Evolutionary conservation across 129 eudicot species (phyloP).

Genomic region (Ambrosia trifida): DNA sequence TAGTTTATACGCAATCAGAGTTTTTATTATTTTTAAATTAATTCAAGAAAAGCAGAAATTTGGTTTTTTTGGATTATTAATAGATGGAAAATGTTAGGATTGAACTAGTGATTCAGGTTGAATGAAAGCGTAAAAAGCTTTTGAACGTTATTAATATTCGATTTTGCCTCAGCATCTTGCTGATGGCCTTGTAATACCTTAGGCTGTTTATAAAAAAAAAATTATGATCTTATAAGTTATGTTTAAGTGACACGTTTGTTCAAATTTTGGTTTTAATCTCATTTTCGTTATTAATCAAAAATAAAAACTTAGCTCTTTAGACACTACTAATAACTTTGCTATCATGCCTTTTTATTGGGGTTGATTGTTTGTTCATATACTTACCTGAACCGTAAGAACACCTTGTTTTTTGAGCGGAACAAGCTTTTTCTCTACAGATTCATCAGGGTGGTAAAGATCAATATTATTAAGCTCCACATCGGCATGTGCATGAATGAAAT

Average conservation of each 20-base stretch:
- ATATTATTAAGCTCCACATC: slow-evolving; percentile 50
- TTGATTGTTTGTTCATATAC: background rate
- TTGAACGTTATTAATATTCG: background rate
- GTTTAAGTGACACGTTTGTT: background rate
- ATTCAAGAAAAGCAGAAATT: too few relatives aligned
- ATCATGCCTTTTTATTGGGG: too few relatives aligned
- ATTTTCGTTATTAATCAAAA: too few relatives aligned
- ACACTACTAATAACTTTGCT: too few relatives aligned
- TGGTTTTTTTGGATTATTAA: too few relatives aligned
- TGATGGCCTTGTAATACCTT: background rate
- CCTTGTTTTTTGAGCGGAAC: slow-evolving; percentile 54
- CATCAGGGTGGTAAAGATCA: slow-evolving; percentile 53
- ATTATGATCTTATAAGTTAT: background rate
- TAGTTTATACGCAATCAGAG: too few relatives aligned
- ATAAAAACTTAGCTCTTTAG: too few relatives aligned
- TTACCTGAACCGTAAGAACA: slow-evolving; percentile 65
- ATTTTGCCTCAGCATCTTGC: background rate
- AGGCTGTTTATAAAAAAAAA: background rate
- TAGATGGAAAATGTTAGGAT: too few relatives aligned
- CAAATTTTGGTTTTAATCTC: too few relatives aligned
- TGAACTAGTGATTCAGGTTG: too few relatives aligned
- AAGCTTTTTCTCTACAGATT: slow-evolving; percentile 46
- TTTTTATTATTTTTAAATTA: too few relatives aligned
- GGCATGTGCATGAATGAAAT: slow-evolving; percentile 52
- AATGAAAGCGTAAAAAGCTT: background rate